Base-by-base conservation (phyloP, 768 basidiomycete genomes). In the Mycena leptocephala region DNA sequence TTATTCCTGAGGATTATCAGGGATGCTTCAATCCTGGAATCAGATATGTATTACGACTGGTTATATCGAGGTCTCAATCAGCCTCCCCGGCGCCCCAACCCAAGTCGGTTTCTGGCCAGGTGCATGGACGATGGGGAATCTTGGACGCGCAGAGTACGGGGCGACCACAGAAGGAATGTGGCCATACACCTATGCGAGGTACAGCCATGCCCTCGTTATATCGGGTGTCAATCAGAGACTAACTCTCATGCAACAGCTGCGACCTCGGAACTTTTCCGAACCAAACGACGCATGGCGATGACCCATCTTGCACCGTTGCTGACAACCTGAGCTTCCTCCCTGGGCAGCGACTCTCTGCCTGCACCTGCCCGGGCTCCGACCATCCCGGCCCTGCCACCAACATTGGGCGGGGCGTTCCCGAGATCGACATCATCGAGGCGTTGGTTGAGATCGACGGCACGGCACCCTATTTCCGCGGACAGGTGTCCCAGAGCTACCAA, bases 81-180 rank as follows among this genome's bases (percentile, higher is more conserved):
- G 90, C 73, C 79, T 92, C 48, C 91, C 92, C 24, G 92, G 91
- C 11, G 76, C 83, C 1, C 82, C 86, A 6, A 65, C 18, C n/a
- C 64, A 65, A 24, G 7, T 71, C 77, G 90, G 90, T 28, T 91
- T 90, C 77, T 96, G 95, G 96, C 96, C 95, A 43, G 95, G 94
- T 77, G 91, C 90, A 2, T 97, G 96, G 96, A 95, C 94, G 33
- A 94, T 95, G 93, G 96, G 96, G 2, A 98, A 97, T 82, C 89
- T 97, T 7, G 96, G 92, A 0, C 86, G 96, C 55, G 92, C 96
- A 0, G 96, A 96, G 9, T 97, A 95, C 81, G 86, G 91, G 6
- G 95, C 93, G 0, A 92, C 95, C 1, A 94, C 94, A 2, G 95
- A 97, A 58, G 96, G 96, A 3, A 89, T 89, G 76, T 95, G 95